Conservation (phyloP, 2,329 filamentous ascomycete genomes). For the Plenodomus tracheiphilus region DNA sequence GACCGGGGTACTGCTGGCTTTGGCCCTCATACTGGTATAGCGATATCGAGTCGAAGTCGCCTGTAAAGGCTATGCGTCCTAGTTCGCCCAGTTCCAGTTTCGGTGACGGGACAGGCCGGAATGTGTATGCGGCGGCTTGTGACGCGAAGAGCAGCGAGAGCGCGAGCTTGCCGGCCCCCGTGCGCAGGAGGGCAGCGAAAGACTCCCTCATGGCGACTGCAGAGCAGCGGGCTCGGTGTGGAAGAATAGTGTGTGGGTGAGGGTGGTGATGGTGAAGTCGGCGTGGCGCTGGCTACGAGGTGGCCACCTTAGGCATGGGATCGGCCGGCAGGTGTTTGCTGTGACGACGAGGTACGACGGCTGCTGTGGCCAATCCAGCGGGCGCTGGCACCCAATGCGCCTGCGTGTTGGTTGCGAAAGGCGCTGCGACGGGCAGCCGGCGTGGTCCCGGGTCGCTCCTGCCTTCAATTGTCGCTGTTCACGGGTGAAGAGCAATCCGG, state of each 20-base stretch:
- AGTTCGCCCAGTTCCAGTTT: constrained; percentile 78
- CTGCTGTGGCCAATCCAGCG: constrained; percentile 6
- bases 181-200: constrained; percentile 43
- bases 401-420: constrained; percentile 4
- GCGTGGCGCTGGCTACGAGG: constrained; percentile 11
- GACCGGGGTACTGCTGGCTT: constrained; percentile 65
- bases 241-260: constrained; percentile 27
- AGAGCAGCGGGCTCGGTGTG: constrained; percentile 16
- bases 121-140: constrained; percentile 47
- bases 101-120: constrained; percentile 65
- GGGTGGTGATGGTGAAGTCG: constrained; percentile 10
- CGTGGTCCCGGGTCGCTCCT: constrained; percentile 6
- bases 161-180: constrained; percentile 42
- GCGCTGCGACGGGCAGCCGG: constrained; percentile 2
- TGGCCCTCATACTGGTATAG: constrained; percentile 86
- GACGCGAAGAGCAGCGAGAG: constrained; percentile 41
- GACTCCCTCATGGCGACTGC: constrained; percentile 43
- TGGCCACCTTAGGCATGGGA: constrained; percentile 22
- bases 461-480: constrained; percentile 14
- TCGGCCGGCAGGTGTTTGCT: constrained; percentile 9
- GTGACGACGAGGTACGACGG: constrained; percentile 3
- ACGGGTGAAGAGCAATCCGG: constrained; percentile 22
- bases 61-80: constrained; percentile 81
- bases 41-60: constrained; percentile 90
- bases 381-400: constrained; percentile 3